Base-by-base conservation (phyloP, 345 rosid genomes). In the Hirschfeldia incana region DNA sequence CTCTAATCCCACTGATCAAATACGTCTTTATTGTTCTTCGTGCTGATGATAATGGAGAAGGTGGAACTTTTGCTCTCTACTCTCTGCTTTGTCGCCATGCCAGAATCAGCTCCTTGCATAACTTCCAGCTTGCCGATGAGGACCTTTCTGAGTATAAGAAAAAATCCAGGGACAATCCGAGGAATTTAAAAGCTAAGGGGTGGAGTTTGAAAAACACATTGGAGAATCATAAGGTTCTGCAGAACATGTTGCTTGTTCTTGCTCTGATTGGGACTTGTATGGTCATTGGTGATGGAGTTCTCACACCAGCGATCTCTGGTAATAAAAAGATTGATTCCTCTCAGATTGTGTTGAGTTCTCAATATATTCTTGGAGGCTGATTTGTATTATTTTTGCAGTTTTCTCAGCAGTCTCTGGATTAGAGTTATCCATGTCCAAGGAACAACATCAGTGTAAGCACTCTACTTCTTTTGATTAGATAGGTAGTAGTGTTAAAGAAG, bases 231-330 rank as follows among this genome's bases (percentile, higher is more conserved):
- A 89, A 80, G 85, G 75, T 92, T 30, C 49, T 89, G 81, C 97
- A 90, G 78, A 88, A 78, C 44, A 76, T 89, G 80, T 84, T 92
- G 85, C 95, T 92, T 70, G 76, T 89, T 42, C 81, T 92, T 84
- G 88, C 95, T 80, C 77, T 92, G 85, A 87, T 92, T 74, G 97
- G 97, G 62, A 88, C 97, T 70, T 92, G 95, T 82, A 92, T 92
- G 97, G 95, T 92, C 78, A 90, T 90, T 76, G 97, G 97, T 33
- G 97, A 92, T 83, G 97, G 97, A 8, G 92, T 92, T 65, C 87
- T 92, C 9, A 92, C 97, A 17, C 97, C 97, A 7, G 92, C 97
- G 53, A 82, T 92, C 81, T 92, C 97, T 62, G 97, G 97, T 92
- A 85, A 15, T 21, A 15, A 16, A 29, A 8, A 12, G 8, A 15